phyloP scores from a whole-genome alignment of 345 rosid species.

The Schrenkiella parvula region DNA sequence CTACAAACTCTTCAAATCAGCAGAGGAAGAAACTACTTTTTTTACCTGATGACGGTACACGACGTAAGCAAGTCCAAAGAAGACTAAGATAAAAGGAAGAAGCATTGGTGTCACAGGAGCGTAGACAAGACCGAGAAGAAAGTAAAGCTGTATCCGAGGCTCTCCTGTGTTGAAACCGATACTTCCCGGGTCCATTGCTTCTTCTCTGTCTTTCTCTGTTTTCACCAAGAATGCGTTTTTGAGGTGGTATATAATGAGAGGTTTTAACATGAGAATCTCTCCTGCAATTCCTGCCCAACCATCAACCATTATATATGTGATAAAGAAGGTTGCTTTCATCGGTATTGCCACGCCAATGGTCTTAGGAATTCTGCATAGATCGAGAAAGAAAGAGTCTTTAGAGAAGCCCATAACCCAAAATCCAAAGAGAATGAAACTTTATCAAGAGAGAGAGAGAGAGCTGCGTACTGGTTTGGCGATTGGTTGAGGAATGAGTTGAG shows the following conservation, averaged over 20 bases:
- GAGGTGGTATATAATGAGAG: constrained; percentile 77
- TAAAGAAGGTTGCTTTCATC: constrained; percentile 87
- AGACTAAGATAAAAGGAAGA: constrained; percentile 84
- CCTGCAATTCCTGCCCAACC: constrained; percentile 98
- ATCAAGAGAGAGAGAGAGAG: neutral
- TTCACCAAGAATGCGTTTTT: constrained; percentile 87
- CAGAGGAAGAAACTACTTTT: neutral
- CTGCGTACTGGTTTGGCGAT: constrained; percentile 62
- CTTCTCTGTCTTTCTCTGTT: constrained; percentile 92
- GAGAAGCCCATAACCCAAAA: neutral
- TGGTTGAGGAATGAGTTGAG: constrained; percentile 59
- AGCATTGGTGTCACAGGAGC: constrained; percentile 75
- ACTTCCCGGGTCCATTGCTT: constrained; percentile 92
- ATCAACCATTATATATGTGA: constrained; percentile 93
- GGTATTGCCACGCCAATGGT: constrained; percentile 90
- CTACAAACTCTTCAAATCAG: neutral
- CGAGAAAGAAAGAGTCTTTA: neutral
- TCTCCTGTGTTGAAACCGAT: constrained; percentile 85
- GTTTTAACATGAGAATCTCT: constrained; percentile 79
- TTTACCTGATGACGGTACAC: constrained; percentile 94
- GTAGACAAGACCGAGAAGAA: constrained; percentile 87
- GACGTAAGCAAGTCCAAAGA: constrained; percentile 68
- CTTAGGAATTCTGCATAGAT: constrained; percentile 59
- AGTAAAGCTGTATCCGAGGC: constrained; percentile 89
- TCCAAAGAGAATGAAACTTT: neutral